Evolutionary conservation across 768 basidiomycete genomes (phyloP), one percentile per base, ranked within the genome.

Genomic region (Agaricus blazei): DNA sequence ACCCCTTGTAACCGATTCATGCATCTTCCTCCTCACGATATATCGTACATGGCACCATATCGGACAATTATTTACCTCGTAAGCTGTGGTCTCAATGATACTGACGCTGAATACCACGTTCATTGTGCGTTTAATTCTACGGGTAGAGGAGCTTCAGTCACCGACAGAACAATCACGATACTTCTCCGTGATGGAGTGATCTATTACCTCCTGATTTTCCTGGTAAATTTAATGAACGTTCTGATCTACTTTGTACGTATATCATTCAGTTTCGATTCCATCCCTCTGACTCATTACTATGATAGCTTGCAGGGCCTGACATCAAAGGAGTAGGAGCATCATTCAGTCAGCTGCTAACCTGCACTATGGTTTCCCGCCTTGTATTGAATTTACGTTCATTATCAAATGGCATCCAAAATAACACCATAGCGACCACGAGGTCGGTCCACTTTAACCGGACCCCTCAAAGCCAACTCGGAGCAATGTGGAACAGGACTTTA

Each of bases 321-420:
- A 48, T 70, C 4, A 68, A 68, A 53, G 64, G 65, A 3, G 63
- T 68, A 29, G 68, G 67, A 9, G 68, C 68, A 5, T 67, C 67
- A 0, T 68, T 68, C 59, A 66, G 66, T 27, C 68, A 70, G 48
- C 57, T 66, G 24, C 61, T 70, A 9, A 68, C 67, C 4, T 51
- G 65, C 9, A 54, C 60, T 1, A 67, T 70, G 65, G 59, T 68
- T 9, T 68, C 68, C 15, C 66, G 67, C 2, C 64, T 70, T 6
- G 64, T 68, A 14, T 60, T 70, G 41, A 70, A 67, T 51, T 64
- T 70, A 24, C 68, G 68, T 6, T 60, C 61, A 7, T 11, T 60
- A 9, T 52, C 34, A 5, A 9, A 7, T 23, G 48, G n/a, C 4
- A 49, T 37, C 8, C 3, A 37, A 14, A 23, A 34, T n/a, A 3